Base-by-base conservation (phyloP, 345 rosid genomes). In the Brassica carinata region DNA sequence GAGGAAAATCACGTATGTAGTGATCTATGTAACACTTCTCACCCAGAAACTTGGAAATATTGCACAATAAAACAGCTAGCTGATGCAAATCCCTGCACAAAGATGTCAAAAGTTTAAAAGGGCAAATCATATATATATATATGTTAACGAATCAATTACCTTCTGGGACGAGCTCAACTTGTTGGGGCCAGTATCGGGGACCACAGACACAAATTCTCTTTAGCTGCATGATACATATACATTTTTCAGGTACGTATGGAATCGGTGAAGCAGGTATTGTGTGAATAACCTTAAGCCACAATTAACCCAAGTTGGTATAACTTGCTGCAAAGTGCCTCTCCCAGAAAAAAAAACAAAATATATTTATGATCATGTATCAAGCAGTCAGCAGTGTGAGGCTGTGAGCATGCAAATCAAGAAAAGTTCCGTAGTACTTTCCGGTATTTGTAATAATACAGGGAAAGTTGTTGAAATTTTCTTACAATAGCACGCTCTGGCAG, bases 101-200 rank as follows among this genome's bases (percentile, higher is more conserved):
- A 62, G 63, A 84, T 77, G 70, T 43, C 31, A 63, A 77, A 82
- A 61, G 45, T 73, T 36, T 73, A 38, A 67, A 68, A 51, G 57
- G 64, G 23, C 29, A 63, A 48, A 67, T 71, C 30, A 75, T 19
- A 62, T 72, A 27, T 11, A 75, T 18, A 61, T 65, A 26, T 15
- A 72, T 19, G 61, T 17, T 65, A 77, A 72, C 62, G 27, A 61
- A 79, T 59, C 67, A 67, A 75, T 61, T 31, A 91, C 99, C 98
- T 88, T 95, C 93, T 48, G 97, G 93, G 75, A 85, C 85, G 79
- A 95, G 92, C 79, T 95, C 95, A 59, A 91, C 83, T 62, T 88
- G 88, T 86, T 93, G 97, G 83, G 98, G 86, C 98, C 99, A 93
- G 85, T 95, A 95, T 58, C 98, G 90, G 74, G 98, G 99, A 73